These are phyloP conservation scores for Pseudogymnoascus sp. DNA, from an alignment of 2,329 filamentous ascomycete genomes.

Conservation along the genomic window DNA sequence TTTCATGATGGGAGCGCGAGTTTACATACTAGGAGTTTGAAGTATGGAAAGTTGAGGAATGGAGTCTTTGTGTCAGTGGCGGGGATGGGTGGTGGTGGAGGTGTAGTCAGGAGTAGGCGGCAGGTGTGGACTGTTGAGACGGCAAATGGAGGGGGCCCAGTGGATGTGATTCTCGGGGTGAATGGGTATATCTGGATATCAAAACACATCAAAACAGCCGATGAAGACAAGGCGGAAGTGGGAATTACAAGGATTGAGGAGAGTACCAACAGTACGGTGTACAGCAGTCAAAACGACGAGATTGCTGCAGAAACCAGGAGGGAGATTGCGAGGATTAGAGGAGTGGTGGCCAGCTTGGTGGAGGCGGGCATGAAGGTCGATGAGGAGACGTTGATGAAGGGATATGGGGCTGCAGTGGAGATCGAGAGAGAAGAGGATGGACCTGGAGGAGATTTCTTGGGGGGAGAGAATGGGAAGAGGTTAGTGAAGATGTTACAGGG, in stretches of 20 bases:
- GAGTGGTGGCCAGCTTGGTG: slow-evolving; percentile 74
- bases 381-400: slow-evolving; percentile 75
- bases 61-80: slow-evolving; percentile 78
- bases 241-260: slow-evolving; percentile 84
- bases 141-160: slow-evolving; percentile 47
- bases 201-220: slow-evolving; percentile 60
- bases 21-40: slow-evolving; percentile 80
- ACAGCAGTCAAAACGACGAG: slow-evolving; percentile 89
- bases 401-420: slow-evolving; percentile 75
- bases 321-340: slow-evolving; percentile 78
- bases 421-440: slow-evolving; percentile 50
- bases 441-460: slow-evolving; percentile 51
- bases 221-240: slow-evolving; percentile 35
- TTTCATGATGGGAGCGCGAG: slow-evolving; percentile 78
- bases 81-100: slow-evolving; percentile 68
- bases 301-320: slow-evolving; percentile 68
- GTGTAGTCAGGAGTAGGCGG: slow-evolving; percentile 72
- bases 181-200: slow-evolving; percentile 97
- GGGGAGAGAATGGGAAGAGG: slow-evolving; percentile 44
- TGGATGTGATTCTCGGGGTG: slow-evolving; percentile 85
- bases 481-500: slow-evolving; percentile 26
- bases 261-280: slow-evolving; percentile 73
- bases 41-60: slow-evolving; percentile 93
- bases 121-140: slow-evolving; percentile 79
- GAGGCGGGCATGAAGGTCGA: slow-evolving; percentile 78